Conservation (phyloP, 768 basidiomycete genomes). For the Sistotremastrum niveocremeum region DNA sequence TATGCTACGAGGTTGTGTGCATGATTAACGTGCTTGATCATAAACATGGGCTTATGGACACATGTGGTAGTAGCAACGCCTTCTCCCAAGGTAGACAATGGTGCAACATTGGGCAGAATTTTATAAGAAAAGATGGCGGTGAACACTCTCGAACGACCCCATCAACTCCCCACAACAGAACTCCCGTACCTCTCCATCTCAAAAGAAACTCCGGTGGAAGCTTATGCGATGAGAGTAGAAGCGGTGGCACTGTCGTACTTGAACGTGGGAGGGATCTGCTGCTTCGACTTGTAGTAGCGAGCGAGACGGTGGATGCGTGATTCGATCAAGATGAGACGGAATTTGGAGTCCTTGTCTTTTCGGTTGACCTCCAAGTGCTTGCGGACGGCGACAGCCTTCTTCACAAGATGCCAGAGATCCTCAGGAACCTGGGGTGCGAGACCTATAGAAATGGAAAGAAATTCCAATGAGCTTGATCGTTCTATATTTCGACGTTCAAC, state of each 20-base stretch:
- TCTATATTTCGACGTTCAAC: conserved; percentile 3
- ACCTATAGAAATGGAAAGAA: conserved; percentile 57
- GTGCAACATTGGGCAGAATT: too few relatives aligned
- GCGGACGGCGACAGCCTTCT: conserved; percentile 98
- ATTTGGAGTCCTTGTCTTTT: conserved; percentile 97
- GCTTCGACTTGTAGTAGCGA: conserved; percentile 97
- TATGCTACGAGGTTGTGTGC: too few relatives aligned
- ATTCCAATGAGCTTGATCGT: background rate
- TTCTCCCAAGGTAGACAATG: too few relatives aligned
- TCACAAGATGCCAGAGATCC: conserved; percentile 99
- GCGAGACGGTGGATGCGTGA: conserved; percentile 96
- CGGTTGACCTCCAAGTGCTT: conserved; percentile 98
- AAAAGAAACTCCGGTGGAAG: background rate
- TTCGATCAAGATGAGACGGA: conserved; percentile 97
- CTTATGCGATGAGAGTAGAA: conserved; percentile 75
- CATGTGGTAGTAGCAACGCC: too few relatives aligned
- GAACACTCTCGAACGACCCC: too few relatives aligned
- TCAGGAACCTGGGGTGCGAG: conserved; percentile 96
- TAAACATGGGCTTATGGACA: too few relatives aligned
- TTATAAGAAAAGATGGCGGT: too few relatives aligned
- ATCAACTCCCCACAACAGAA: too few relatives aligned
- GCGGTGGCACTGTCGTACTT: conserved; percentile 97
- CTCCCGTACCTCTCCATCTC: too few relatives aligned
- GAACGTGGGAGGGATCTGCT: conserved; percentile 95
- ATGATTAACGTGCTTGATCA: too few relatives aligned